These are phyloP conservation scores for Aspergillus latus DNA, from an alignment of 2,329 filamentous ascomycete species.

Conservation along the genomic window DNA sequence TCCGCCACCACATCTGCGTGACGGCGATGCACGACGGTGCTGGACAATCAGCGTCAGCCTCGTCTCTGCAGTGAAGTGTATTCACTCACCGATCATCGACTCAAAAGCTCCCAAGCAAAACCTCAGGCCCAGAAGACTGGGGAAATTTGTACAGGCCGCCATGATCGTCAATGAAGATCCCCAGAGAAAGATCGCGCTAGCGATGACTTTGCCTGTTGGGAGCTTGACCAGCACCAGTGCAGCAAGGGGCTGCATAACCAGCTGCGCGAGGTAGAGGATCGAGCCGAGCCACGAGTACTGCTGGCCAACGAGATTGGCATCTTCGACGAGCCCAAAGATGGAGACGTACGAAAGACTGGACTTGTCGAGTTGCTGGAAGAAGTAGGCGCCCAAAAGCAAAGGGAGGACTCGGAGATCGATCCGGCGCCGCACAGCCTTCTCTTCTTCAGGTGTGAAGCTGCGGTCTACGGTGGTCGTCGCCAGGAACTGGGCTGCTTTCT, in stretches of 20 bases:
- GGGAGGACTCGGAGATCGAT: slow-evolving; percentile 55
- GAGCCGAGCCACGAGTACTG: slow-evolving; percentile 62
- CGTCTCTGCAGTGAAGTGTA: too few relatives aligned
- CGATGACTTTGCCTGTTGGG: slow-evolving; percentile 57
- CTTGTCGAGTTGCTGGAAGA: slow-evolving; percentile 59
- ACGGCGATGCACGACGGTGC: slow-evolving; percentile 58
- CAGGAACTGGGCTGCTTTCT: slow-evolving; percentile 18
- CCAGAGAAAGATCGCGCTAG: slow-evolving; percentile 55
- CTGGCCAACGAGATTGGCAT: slow-evolving; percentile 49
- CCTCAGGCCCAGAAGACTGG: slow-evolving; percentile 47
- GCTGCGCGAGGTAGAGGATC: slow-evolving; percentile 61
- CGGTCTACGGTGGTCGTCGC: slow-evolving; percentile 11
- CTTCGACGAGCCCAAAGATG: slow-evolving; percentile 45
- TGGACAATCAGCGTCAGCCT: background rate
- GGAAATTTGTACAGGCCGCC: slow-evolving; percentile 52
- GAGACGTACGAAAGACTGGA: slow-evolving; percentile 23
- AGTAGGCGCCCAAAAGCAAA: slow-evolving; percentile 56
- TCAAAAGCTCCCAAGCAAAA: slow-evolving; percentile 46
- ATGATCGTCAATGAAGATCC: slow-evolving; percentile 52
- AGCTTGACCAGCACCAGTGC: slow-evolving; percentile 44
- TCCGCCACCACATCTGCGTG: slow-evolving; percentile 63
- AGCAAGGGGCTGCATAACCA: slow-evolving; percentile 58
- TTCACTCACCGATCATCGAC: slow-evolving; percentile 22
- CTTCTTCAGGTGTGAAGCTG: slow-evolving; percentile 51
- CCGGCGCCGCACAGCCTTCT: slow-evolving; percentile 35